Percentiles rank a stretch among this genome's conserved stretches.
phyloP scores from a whole-genome alignment of 495 filamentous ascomycete genomes.

The Aspergillus homomorphus region DNA sequence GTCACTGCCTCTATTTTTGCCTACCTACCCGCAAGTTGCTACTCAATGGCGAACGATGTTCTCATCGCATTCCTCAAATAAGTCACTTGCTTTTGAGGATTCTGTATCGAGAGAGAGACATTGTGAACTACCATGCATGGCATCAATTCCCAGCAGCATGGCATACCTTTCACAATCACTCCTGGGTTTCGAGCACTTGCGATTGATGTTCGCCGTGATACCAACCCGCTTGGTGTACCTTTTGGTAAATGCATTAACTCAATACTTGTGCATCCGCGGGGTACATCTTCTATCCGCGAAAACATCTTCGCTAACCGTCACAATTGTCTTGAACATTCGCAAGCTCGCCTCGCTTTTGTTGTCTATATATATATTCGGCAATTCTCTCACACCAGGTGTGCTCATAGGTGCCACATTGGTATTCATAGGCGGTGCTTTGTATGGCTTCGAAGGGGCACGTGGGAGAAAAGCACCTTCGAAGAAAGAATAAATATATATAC shows the following conservation, averaged over 20 bases:
- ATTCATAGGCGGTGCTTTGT: constrained; percentile 82
- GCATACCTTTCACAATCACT: constrained; percentile 9
- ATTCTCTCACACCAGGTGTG: constrained; percentile 69
- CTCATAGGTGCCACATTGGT: constrained; percentile 78
- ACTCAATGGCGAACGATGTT: constrained; percentile 49
- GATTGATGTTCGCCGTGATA: constrained; percentile 39
- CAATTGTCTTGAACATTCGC: constrained; percentile 90
- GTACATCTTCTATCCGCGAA: constrained; percentile 86
- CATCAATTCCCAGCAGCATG: not conserved
- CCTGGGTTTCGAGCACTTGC: constrained; percentile 12
- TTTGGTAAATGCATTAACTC: constrained; percentile 79
- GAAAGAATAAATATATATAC: constrained; percentile 24
- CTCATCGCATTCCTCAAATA: constrained; percentile 34
- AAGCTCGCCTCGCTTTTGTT: constrained; percentile 89
- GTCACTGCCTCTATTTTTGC: constrained; percentile 65
- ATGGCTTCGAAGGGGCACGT: constrained; percentile 69
- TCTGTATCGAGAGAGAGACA: not conserved
- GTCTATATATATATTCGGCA: constrained; percentile 92
- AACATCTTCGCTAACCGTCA: constrained; percentile 88
- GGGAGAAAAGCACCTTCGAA: constrained; percentile 27
- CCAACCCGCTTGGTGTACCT: constrained; percentile 73
- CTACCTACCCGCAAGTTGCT: constrained; percentile 42
- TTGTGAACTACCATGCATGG: not conserved
- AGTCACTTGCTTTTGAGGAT: not conserved
- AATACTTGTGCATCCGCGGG: constrained; percentile 91